Percentiles rank a stretch among this genome's conserved stretches.
These are phyloP conservation scores for Copromyces sp. DNA, from an alignment of 495 filamentous ascomycete genomes.

Conservation along the genomic window DNA sequence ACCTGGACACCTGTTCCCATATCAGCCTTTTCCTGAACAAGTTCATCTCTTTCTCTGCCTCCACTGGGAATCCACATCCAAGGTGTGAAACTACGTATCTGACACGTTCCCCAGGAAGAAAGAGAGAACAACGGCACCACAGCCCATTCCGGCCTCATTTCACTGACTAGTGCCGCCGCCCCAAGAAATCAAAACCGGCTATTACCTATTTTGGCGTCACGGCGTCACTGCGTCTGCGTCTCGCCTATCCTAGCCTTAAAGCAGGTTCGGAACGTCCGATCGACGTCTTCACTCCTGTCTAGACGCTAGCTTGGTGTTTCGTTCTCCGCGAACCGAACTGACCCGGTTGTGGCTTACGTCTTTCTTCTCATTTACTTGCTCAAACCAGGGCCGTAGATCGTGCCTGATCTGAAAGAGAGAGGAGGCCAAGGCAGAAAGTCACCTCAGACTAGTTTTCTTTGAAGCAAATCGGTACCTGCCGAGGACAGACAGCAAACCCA, in stretches of 20 bases:
- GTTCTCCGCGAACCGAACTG: neutral
- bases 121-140: neutral
- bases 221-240: neutral
- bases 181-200: neutral
- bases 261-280: neutral
- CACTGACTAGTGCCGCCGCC: neutral
- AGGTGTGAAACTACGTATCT: neutral
- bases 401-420: neutral
- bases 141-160: neutral
- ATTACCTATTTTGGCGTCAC: neutral
- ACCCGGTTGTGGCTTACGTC: neutral
- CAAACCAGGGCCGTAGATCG: neutral
- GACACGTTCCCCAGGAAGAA: neutral
- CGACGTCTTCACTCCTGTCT: neutral
- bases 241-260: neutral
- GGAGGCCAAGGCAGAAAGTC: neutral
- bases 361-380: neutral
- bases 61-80: neutral
- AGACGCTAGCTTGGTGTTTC: neutral
- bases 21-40: neutral
- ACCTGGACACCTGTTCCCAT: neutral
- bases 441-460: neutral
- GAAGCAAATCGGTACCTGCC: neutral
- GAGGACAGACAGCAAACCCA: neutral
- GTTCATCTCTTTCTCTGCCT: neutral